A percentile compares a stretch with the other conserved stretches of the same genome.
These are phyloP conservation scores for Xylaria sp. DNA, from an alignment of 2,329 filamentous ascomycete genomes.

Conservation along the genomic window DNA sequence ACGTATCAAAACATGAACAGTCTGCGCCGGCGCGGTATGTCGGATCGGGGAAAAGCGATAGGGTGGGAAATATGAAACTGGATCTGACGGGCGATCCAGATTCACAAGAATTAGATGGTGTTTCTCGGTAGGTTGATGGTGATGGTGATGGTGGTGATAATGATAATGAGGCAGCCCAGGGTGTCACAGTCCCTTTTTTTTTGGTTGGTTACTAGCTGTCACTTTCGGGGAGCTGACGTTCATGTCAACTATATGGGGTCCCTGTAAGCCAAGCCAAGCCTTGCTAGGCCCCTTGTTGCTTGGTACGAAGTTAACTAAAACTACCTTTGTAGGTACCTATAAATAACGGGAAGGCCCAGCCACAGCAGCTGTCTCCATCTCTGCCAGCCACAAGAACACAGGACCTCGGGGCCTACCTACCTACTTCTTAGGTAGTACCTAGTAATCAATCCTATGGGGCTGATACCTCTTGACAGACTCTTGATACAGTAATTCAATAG, in stretches of 20 bases:
- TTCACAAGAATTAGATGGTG: conserved; percentile 3
- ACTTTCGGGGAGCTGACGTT: conserved; percentile 32
- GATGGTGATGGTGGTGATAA: too few species aligned
- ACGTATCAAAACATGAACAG: conserved; percentile 9
- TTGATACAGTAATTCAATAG: conserved; percentile 24
- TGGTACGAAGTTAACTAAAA: neutral
- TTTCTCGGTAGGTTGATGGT: neutral
- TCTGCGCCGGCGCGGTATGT: conserved; percentile 8
- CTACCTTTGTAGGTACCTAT: too few species aligned
- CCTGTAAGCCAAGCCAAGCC: conserved; percentile 16
- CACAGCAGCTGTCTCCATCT: neutral
- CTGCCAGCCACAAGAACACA: conserved; percentile 1
- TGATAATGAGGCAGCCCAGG: neutral
- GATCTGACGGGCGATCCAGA: neutral
- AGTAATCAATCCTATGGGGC: neutral
- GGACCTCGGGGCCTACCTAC: too few species aligned
- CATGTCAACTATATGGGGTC: neutral
- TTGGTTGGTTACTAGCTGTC: conserved; percentile 15
- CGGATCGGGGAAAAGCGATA: neutral
- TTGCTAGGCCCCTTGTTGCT: neutral
- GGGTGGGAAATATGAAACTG: neutral
- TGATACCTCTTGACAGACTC: too few species aligned
- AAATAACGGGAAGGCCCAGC: neutral
- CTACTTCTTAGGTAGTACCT: neutral
- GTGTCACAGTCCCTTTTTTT: conserved; percentile 25